Evolutionary conservation across 108 stramenopile species (phyloP), one percentile per base, ranked within the genome.

Genomic region (Phaeodactylum tricornutum): DNA sequence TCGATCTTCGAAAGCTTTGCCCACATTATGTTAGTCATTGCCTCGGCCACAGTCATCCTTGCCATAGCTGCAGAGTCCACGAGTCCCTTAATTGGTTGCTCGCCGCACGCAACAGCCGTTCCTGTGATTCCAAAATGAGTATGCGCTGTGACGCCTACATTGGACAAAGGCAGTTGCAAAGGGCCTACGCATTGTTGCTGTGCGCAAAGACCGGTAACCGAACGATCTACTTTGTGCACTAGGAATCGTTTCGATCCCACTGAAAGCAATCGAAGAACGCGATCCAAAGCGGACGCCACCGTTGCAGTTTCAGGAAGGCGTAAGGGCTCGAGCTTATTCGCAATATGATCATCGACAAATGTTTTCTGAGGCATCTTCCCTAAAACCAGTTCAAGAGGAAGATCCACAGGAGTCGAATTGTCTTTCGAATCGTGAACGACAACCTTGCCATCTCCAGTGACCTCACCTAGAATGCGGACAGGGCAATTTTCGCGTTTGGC

Each of bases 181-280:
- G 98, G 96, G 8, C 98, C 98, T 17, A 99, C 98, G 63, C 98
- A 99, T 71, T 96, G 98, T 67, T 99, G 98, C 68, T 96, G 98
- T 14, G 98, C 96, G 43, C 96, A 77, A 20, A 99, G 79, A 0
- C 98, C 98, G n/a, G 94, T 96, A 21, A 99, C 98, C 28, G 92
- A 94, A 29, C 98, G 75, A 71, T 99, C 98, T 7, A 97, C 98
- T 75, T 99, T 99, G 80, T 96, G 95, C 17, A 96, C 95, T 7
- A 99, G 71, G 75, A 99, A 99, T 37, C 98, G 92, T 74, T 99
- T 99, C 11, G 93, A 96, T 21, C 98, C 95, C 24, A 99, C 96
- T 21, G 90, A 78, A 26, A 97, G 67, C 23, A 97, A 70, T 31
- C 96, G 89, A 38, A 97, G 69, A 8, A 99, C 96, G 30, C 94